Conservation (phyloP, 2,329 filamentous ascomycete species). For the Cercospora canescens region DNA sequence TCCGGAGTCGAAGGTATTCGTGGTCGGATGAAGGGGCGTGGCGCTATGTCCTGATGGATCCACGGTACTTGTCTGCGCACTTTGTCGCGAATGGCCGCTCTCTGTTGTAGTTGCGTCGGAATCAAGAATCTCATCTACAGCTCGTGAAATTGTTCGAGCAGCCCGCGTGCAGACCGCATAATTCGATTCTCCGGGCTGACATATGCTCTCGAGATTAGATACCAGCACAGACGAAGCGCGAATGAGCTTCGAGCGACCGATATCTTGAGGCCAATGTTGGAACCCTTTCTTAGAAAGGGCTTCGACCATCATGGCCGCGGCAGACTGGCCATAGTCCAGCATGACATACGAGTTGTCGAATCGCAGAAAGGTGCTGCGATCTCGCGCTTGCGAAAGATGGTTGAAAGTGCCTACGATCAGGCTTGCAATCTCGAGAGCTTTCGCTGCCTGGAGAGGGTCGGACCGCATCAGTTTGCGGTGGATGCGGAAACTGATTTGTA, state of each 20-base stretch:
- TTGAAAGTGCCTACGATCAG: constrained; percentile 18
- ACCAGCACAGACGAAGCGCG: constrained; percentile 26
- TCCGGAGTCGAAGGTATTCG: not conserved
- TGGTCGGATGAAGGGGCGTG: not conserved
- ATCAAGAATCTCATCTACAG: constrained; percentile 26
- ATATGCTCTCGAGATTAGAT: constrained; percentile 24
- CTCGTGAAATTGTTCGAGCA: constrained; percentile 17
- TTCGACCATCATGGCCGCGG: constrained; percentile 18
- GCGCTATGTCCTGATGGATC: not conserved
- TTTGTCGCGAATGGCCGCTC: too few species aligned
- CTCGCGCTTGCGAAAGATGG: constrained; percentile 18
- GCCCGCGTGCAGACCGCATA: constrained; percentile 24
- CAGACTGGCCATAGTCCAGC: constrained; percentile 23
- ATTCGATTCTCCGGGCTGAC: constrained; percentile 21
- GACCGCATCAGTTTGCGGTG: constrained; percentile 6
- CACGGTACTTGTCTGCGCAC: not conserved
- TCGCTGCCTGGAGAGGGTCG: not conserved
- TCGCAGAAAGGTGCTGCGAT: constrained; percentile 17
- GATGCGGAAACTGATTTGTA: constrained; percentile 24
- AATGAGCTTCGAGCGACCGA: constrained; percentile 20
- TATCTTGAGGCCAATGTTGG: constrained; percentile 6
- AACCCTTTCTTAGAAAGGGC: constrained; percentile 9
- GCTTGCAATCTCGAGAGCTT: constrained; percentile 12
- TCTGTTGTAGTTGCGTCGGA: not conserved
- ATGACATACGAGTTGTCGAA: constrained; percentile 23